Base-by-base conservation (phyloP, 108 stramenopile species). In the Nitzschia putrida region DNA sequence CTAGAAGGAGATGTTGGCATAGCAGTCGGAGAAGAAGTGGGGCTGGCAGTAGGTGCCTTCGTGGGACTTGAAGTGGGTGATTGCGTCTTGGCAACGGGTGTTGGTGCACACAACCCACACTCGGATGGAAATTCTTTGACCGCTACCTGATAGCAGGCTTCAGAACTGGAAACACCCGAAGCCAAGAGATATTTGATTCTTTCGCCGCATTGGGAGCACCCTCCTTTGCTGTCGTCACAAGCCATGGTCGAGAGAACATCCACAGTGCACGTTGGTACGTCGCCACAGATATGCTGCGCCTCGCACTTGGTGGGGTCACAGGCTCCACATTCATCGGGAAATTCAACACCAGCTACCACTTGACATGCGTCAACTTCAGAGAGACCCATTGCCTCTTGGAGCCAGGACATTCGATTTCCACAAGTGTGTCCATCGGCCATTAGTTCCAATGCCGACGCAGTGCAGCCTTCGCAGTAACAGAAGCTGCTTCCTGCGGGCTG, bases 381-480 rank as follows among this genome's bases (percentile, higher is more conserved):
- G 16, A 68, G 26, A 14, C 76, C 81, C 60, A 38, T 45, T 16
- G 72, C 61, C 9, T 71, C 38, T 53, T 87, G 85, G 25, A 91
- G 73, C 82, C 82, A 91, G 8, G 60, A 41, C 26, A 91, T 88
- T 12, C 90, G 82, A 10, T 83, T 81, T 12, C 72, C 66, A 59
- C 90, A 91, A 10, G 88, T 78, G 53, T 78, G 76, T 14, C 77
- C 83, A n/a, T n/a, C n/a, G n/a, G n/a, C n/a, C n/a, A n/a, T n/a
- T n/a, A n/a, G n/a, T n/a, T n/a, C n/a, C n/a, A 81, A 51, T 7
- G 74, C 85, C 8, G 77, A 70, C 10, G 52, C 64, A 2, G 81
- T 85, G 53, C 90, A 91, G 37, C 82, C 79, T 49, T 78, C 73
- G 20, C 85, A 85, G 34, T 61, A 73, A 18, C 77, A 80, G 69